Percentiles rank a stretch among this genome's conserved stretches.
Conservation (phyloP, 768 basidiomycete genomes). For the Pholiota molesta region DNA sequence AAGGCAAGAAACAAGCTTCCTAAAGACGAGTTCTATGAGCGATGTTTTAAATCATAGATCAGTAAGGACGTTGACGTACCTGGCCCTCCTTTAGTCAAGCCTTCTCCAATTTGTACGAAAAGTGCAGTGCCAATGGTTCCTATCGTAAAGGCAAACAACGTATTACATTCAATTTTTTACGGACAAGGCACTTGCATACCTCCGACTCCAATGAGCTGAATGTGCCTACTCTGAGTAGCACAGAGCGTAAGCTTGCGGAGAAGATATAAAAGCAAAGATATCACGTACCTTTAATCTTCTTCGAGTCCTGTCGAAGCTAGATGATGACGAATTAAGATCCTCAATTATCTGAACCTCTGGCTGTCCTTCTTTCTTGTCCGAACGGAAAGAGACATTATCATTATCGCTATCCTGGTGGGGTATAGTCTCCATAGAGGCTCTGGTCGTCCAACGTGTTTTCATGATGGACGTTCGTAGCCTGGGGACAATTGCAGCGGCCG, state of each 20-base stretch:
- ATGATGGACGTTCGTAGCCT: neutral
- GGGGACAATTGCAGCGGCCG: neutral
- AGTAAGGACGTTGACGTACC: constrained; percentile 36
- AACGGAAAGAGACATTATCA: constrained; percentile 1
- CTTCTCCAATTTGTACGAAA: constrained; percentile 71
- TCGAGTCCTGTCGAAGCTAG: constrained; percentile 19
- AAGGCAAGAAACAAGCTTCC: constrained; percentile 55
- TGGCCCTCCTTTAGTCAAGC: constrained; percentile 65
- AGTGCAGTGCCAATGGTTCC: constrained; percentile 79
- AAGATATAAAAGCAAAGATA: neutral
- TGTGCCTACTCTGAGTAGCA: constrained; percentile 46
- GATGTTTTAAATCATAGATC: constrained; percentile 17
- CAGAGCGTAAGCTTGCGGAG: neutral
- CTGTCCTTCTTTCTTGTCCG: constrained; percentile 7
- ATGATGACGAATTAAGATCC: constrained; percentile 6
- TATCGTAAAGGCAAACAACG: constrained; percentile 14
- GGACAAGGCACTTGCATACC: constrained; percentile 29
- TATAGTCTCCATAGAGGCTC: neutral
- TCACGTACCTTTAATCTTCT: constrained; percentile 25
- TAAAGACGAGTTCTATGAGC: constrained; percentile 16
- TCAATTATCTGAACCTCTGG: constrained; percentile 11
- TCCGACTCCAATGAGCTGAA: constrained; percentile 55
- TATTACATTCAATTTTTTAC: neutral
- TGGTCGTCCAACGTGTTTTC: neutral
- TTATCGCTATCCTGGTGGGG: neutral